phyloP scores from a whole-genome alignment of 2,329 filamentous ascomycete genomes.

The Xylaria sp. region DNA sequence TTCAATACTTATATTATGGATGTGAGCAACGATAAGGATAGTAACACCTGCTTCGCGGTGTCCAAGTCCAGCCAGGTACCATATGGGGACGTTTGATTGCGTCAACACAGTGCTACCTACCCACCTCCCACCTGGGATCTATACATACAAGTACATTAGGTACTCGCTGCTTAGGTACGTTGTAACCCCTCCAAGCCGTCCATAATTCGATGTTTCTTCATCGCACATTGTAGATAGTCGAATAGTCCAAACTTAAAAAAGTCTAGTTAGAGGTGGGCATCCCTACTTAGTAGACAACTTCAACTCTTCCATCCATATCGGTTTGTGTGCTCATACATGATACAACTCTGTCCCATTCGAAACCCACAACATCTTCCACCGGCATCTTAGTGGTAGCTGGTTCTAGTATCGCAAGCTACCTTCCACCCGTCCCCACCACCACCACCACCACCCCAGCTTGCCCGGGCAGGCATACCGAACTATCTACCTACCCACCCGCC shows the following conservation, averaged over 20 bases:
- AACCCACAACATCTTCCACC: constrained; percentile 8
- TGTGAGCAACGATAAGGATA: background rate
- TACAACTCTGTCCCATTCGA: background rate
- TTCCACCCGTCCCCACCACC: background rate
- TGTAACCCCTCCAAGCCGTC: constrained; percentile 1
- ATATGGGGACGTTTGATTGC: constrained; percentile 17
- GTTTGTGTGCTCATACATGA: background rate
- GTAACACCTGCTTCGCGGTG: background rate
- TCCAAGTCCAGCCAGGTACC: background rate
- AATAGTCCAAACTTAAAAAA: background rate
- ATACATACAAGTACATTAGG: too few species aligned
- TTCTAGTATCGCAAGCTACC: background rate
- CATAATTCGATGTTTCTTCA: background rate
- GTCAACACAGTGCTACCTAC: constrained; percentile 37
- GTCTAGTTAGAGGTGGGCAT: background rate
- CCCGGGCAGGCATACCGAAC: background rate
- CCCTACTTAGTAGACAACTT: background rate
- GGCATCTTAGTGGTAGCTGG: constrained; percentile 3
- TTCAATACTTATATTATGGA: background rate
- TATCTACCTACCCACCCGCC: background rate
- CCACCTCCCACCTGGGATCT: background rate
- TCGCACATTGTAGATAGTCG: background rate
- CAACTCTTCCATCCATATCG: background rate
- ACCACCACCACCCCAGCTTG: background rate
- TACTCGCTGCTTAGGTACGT: background rate